phyloP scores from a whole-genome alignment of 495 filamentous ascomycete genomes.

The Tuber borchii region DNA sequence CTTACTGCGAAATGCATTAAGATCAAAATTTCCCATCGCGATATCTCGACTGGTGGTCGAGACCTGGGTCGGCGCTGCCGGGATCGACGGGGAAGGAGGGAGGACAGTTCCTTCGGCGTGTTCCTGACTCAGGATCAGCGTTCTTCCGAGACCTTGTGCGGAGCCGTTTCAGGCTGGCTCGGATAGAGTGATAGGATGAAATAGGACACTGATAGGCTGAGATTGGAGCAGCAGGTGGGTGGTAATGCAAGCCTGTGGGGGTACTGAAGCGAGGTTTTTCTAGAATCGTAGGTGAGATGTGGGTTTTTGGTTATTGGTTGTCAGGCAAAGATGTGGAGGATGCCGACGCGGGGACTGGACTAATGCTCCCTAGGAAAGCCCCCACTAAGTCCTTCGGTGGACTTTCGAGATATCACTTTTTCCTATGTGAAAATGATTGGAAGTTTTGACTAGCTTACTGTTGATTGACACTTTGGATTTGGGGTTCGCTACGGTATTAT shows the following conservation, averaged over 20 bases:
- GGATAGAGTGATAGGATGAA: not conserved
- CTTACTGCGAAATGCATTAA: not conserved
- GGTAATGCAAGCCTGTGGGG: not conserved
- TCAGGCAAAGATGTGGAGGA: not conserved
- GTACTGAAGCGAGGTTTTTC: not conserved
- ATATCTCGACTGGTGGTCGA: not conserved
- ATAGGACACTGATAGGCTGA: not conserved
- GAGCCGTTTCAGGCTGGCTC: not conserved
- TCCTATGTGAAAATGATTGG: not conserved
- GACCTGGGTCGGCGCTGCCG: not conserved
- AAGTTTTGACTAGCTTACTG: not conserved
- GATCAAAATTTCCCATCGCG: not conserved
- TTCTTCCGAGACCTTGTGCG: not conserved
- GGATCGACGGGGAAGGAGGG: not conserved
- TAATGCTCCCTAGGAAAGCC: not conserved
- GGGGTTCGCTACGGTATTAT: not conserved
- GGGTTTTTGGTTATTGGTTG: not conserved
- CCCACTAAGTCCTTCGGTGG: not conserved
- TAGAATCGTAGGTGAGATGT: not conserved
- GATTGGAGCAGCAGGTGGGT: not conserved
- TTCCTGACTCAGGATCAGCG: not conserved
- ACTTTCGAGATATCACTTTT: not conserved
- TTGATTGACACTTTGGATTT: not conserved
- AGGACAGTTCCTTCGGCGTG: not conserved
- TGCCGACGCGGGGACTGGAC: not conserved